These are phyloP conservation scores for Trichocladium uniseriatum DNA, from an alignment of 495 filamentous ascomycete species.

Conservation along the genomic window DNA sequence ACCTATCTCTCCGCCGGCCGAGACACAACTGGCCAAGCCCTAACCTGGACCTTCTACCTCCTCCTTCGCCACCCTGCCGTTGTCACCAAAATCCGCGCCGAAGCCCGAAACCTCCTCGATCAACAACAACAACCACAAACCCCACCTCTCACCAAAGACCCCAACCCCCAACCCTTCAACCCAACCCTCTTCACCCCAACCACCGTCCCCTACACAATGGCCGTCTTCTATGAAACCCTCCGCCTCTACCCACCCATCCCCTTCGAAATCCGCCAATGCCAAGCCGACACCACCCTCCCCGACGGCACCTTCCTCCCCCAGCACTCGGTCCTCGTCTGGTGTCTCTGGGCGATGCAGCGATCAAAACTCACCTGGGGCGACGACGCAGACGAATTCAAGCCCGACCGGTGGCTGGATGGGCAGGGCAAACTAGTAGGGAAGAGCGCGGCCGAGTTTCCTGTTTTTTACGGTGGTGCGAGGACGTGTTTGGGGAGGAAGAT, in stretches of 20 bases:
- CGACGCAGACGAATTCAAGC: constrained; percentile 44
- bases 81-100: constrained; percentile 32
- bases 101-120: constrained; percentile 24
- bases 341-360: constrained; percentile 51
- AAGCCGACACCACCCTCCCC: constrained; percentile 40
- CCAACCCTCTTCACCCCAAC: constrained; percentile 33
- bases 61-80: constrained; percentile 41
- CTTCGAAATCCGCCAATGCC: constrained; percentile 51
- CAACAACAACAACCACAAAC: constrained; percentile 2
- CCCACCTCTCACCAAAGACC: background rate
- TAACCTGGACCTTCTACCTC: constrained; percentile 52
- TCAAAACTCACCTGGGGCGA: constrained; percentile 46
- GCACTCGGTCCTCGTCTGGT: constrained; percentile 47
- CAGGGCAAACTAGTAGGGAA: constrained; percentile 24
- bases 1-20: constrained; percentile 53
- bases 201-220: constrained; percentile 43
- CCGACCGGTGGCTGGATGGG: constrained; percentile 42
- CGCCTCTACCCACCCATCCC: constrained; percentile 52
- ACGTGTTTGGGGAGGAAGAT: constrained; percentile 51
- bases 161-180: constrained; percentile 14
- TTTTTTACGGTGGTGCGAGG: constrained; percentile 52
- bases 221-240: constrained; percentile 49
- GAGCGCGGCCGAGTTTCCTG: constrained; percentile 45
- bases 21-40: constrained; percentile 52
- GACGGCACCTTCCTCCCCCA: constrained; percentile 49